These are phyloP conservation scores for Yarrowia sp. DNA, from an alignment of 805 yeast genomes.

Conservation along the genomic window DNA sequence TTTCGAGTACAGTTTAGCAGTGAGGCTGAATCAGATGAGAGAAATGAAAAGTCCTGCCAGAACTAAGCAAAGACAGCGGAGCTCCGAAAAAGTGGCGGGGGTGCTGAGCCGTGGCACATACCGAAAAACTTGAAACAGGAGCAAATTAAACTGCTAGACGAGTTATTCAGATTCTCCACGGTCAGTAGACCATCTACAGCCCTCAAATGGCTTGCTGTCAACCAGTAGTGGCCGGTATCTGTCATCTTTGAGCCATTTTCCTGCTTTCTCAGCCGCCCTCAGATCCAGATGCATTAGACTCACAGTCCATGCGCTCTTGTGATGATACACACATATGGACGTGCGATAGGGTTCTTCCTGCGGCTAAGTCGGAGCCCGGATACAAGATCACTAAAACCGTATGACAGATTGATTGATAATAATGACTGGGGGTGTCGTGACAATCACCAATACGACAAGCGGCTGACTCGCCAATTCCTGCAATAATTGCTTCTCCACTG, in stretches of 20 bases:
- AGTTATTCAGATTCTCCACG: too few species aligned
- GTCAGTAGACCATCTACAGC: too few species aligned
- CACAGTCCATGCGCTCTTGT: constrained; percentile 34
- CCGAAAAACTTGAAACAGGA: background rate
- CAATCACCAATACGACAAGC: too few species aligned
- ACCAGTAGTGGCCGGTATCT: background rate
- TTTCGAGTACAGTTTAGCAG: constrained; percentile 32
- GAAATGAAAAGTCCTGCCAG: constrained; percentile 16
- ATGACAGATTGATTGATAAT: background rate
- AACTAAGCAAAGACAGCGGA: constrained; percentile 19
- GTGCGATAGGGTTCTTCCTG: constrained; percentile 28
- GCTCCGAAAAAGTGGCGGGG: constrained; percentile 35
- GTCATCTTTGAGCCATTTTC: constrained; percentile 35
- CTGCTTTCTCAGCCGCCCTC: constrained; percentile 35
- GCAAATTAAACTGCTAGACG: too few species aligned
- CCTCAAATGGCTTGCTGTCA: constrained; percentile 1
- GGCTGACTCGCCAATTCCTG: too few species aligned
- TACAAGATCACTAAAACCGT: background rate
- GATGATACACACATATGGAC: constrained; percentile 36
- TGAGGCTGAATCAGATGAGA: constrained; percentile 37
- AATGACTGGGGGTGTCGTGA: too few species aligned
- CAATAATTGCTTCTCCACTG: too few species aligned
- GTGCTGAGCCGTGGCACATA: background rate
- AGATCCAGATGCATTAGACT: constrained; percentile 15
- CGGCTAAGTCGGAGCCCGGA: constrained; percentile 34